These are phyloP conservation scores for Pseudonectria foliicola DNA, from an alignment of 2,329 filamentous ascomycete species.

Conservation along the genomic window DNA sequence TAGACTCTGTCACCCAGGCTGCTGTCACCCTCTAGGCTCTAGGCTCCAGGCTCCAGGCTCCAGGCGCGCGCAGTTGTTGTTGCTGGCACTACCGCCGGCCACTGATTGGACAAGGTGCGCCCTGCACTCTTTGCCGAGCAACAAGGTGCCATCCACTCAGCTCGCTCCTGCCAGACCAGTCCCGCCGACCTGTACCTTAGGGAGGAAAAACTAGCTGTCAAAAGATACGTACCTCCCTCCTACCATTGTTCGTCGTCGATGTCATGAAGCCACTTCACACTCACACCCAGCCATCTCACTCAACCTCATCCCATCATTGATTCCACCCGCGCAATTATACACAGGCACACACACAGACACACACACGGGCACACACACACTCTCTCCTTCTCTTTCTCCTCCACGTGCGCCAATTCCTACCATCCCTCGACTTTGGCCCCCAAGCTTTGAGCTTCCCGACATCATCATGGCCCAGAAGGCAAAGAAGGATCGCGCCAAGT, in stretches of 20 bases:
- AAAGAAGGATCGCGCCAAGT: conserved; percentile 62
- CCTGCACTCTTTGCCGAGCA: conserved; percentile 15
- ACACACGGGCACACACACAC: no score
- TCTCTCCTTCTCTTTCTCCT: no score
- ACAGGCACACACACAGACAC: no score
- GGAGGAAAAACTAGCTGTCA: not conserved
- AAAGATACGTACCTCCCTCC: no score
- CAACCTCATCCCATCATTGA: not conserved
- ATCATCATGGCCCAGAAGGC: conserved; percentile 53
- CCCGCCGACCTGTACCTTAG: not conserved
- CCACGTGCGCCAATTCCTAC: no score
- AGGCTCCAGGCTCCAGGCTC: no score
- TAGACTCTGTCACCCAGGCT: no score
- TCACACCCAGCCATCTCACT: no score
- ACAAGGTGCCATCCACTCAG: conserved; percentile 12
- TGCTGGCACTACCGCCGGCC: conserved; percentile 1
- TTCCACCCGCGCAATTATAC: not conserved
- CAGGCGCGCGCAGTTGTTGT: conserved; percentile 7
- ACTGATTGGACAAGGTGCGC: conserved; percentile 8
- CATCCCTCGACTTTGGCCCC: no score
- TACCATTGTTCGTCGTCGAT: no score
- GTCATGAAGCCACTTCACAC: no score
- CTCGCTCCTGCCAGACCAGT: conserved; percentile 6
- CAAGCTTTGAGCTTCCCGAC: not conserved
- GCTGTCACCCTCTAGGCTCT: no score